Conservation (phyloP, 2,329 filamentous ascomycete species). For the Fusarium guadeloupense region DNA sequence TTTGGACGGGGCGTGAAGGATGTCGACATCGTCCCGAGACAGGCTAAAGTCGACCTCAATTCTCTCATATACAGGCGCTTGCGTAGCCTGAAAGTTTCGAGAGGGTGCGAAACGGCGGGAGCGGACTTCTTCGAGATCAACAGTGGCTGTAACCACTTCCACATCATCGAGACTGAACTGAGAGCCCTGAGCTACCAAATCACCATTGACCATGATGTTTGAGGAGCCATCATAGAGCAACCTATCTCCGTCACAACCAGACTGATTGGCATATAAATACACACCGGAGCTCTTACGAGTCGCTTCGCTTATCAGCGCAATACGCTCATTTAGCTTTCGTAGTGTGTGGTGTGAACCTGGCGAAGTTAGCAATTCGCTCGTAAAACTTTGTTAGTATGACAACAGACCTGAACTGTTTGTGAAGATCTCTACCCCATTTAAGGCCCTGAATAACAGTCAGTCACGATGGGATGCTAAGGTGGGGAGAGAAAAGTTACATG, state of each 20-base stretch:
- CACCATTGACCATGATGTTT: constrained; percentile 70
- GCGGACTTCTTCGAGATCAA: constrained; percentile 77
- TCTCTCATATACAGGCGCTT: constrained; percentile 27
- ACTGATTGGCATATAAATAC: constrained; percentile 57
- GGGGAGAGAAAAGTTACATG: neutral
- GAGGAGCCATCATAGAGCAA: constrained; percentile 65
- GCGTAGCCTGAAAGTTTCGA: constrained; percentile 66
- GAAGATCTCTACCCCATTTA: constrained; percentile 74
- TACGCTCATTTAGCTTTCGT: constrained; percentile 70
- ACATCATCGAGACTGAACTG: constrained; percentile 69
- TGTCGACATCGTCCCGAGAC: constrained; percentile 45
- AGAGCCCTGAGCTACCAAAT: constrained; percentile 68
- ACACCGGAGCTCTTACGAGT: constrained; percentile 70
- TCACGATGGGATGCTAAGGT: accelerated
- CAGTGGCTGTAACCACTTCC: constrained; percentile 71
- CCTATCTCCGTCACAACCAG: constrained; percentile 65
- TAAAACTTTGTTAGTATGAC: too few relatives aligned
- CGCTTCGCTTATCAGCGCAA: constrained; percentile 72
- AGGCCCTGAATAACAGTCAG: constrained; percentile 3
- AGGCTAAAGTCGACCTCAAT: constrained; percentile 42
- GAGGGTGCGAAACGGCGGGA: constrained; percentile 64
- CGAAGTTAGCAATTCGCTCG: too few relatives aligned
- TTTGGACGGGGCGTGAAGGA: constrained; percentile 43
- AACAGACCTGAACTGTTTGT: constrained; percentile 60
- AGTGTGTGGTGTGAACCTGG: constrained; percentile 63